Base-by-base conservation (phyloP, 1,284 basidiomycete genomes). In the Thecaphora frezii region DNA sequence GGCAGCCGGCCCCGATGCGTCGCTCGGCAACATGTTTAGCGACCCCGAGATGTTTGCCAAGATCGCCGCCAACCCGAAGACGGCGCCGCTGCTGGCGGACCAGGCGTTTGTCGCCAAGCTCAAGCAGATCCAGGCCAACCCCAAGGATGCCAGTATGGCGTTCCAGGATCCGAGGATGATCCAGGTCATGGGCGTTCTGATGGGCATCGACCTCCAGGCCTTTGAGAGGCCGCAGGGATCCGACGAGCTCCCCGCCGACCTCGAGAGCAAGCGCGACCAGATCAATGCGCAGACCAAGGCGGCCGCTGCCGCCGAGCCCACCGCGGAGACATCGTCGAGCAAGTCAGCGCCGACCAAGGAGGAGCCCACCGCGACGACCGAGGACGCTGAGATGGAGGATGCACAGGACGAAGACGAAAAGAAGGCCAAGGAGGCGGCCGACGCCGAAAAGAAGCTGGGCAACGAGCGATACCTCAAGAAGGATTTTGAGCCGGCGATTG, bases 161-260 rank as follows among this genome's bases (percentile, higher is more conserved):
- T 81, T 90, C 71, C 82, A 86, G 69, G 93, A 97, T 80, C 87
- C 93, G 36, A 86, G 93, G 57, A 94, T 96, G 90, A 90, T 97
- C 66, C 79, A 80, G 72, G 92, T 93, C 21, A 84, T 97, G 58
- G 93, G 93, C 61, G 93, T 87, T 12, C 84, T 92, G 58, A 93
- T 97, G 89, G 92, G 92, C 45, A 85, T 97, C 69, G 92, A 97
- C 80, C 85, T 97, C 79, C 87, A 91, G 79, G 91, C 89, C 47
- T 90, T 90, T 80, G 84, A 87, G 55, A 85, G 92, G 54, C 88
- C 89, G 24, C 89, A 91, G 81, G 91, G 90, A 39, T 90, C 90
- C 9, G 85, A 88, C 56, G 90, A 91, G 55, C 82, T 89, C 48
- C 89, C 90, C 5, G 84, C 87, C 3, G 88, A 86, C 42, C 74